Base-by-base conservation (phyloP, 2,329 filamentous ascomycete species). In the Fusarium pseudograminearum region DNA sequence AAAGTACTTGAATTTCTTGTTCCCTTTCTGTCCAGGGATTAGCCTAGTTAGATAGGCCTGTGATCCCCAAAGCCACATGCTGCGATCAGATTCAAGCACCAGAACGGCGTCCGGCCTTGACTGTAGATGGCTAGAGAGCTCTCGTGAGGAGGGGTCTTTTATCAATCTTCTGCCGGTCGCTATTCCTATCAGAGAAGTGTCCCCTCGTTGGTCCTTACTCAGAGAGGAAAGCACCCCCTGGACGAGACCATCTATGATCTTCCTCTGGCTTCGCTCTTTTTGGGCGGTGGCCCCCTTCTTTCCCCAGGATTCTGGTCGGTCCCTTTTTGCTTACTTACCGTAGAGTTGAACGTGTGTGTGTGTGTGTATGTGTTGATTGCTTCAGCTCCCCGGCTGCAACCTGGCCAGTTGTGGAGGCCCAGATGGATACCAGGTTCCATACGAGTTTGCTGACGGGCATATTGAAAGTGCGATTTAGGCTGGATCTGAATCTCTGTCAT, bases 61-160 rank as follows among this genome's bases (percentile, higher is more conserved):
- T 74, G 69, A 74, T 74, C 69, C 71, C 60, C 60, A 41, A 74
- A 74, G 70, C 72, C 72, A 74, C 72, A 56, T 65, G 64, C 63
- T 73, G 68, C 70, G 72, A 74, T 73, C 66, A 73, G 72, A 74
- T 74, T 74, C 72, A 73, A 70, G 46, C 54, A 56, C 59, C 58
- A 57, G 38, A 28, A 44, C 34, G 24, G 52, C 31, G 38, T 28
- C 61, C 51, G 38, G 63, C 47, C 54, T 72, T 71, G 31, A 18
- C 69, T 72, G 36, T 45, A 71, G 54, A 53, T n/a, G 61, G 69
- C 57, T 71, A 71, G 69, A 57, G 31, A 62, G 50, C 46, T 47
- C 67, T 64, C 46, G 51, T 59, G 45, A 67, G 38, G 50, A 68
- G 62, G 59, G 62, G 54, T 44, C 56, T 52, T 55, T 45, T 70